Conservation (phyloP, 768 basidiomycete species). For the Asterophora lycoperdoides region DNA sequence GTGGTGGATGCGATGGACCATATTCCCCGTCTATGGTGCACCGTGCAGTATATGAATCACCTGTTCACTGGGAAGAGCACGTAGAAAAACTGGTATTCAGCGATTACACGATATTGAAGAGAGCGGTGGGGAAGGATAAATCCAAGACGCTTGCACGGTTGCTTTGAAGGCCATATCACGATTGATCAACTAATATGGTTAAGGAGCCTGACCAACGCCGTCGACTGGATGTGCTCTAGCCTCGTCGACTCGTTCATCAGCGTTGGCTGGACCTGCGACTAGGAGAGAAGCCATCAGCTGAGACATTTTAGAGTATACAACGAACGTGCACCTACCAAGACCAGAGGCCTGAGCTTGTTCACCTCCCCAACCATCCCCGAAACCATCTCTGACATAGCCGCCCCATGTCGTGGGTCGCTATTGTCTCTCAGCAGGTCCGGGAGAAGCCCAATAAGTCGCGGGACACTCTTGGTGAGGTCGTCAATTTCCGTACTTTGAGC, state of each 20-base stretch:
- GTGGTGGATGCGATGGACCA: too few species aligned
- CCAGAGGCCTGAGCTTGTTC: conserved; percentile 55
- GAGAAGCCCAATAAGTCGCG: conserved; percentile 61
- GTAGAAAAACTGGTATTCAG: not conserved
- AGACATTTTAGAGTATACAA: not conserved
- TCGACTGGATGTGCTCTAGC: conserved; percentile 59
- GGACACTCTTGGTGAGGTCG: conserved; percentile 52
- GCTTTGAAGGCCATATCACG: not conserved
- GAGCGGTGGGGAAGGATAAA: not conserved
- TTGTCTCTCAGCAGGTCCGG: conserved; percentile 63
- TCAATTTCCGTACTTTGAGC: conserved; percentile 53
- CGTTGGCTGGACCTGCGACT: conserved; percentile 41
- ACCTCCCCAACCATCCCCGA: conserved; percentile 53
- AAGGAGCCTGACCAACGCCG: conserved; percentile 61
- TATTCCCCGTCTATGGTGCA: too few species aligned
- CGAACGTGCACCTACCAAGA: conserved; percentile 45
- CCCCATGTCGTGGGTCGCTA: conserved; percentile 59
- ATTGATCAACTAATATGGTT: conserved; percentile 39
- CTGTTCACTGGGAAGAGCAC: not conserved
- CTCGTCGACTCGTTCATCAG: conserved; percentile 56
- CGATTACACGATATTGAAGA: not conserved
- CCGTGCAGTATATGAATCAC: too few species aligned
- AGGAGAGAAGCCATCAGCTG: conserved; percentile 22
- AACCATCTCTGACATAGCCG: conserved; percentile 72
- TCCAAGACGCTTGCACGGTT: not conserved